Conservation (phyloP, 2,329 filamentous ascomycete species). For the Cladosporium colombiae region DNA sequence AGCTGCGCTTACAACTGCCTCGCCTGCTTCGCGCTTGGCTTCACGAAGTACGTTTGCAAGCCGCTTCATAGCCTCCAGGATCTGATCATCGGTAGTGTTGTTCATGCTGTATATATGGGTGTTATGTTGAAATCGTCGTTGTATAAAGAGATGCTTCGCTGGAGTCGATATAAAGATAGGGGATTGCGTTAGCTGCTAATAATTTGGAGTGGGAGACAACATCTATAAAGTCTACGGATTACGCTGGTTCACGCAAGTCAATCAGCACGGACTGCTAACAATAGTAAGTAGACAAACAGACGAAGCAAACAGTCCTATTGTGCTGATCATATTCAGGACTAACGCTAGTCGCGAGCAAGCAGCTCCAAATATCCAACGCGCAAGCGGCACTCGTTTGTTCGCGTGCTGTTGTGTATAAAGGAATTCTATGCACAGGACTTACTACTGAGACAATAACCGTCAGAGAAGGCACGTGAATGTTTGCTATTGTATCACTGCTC, state of each 20-base stretch:
- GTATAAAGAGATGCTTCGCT: no score
- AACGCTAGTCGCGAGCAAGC: background rate
- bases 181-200: background rate
- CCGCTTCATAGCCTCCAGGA: background rate
- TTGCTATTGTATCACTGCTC: no score
- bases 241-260: background rate
- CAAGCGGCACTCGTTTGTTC: background rate
- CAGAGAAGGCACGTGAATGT: no score
- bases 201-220: background rate
- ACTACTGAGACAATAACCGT: no score
- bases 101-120: background rate
- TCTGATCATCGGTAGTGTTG: background rate
- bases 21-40: background rate
- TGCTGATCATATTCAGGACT: background rate
- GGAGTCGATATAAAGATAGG: background rate
- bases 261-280: background rate
- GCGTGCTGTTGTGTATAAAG: no score
- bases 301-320: background rate
- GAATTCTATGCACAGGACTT: no score
- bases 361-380: background rate
- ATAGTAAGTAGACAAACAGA: background rate
- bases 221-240: background rate
- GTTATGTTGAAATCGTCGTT: background rate
- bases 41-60: background rate
- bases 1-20: background rate